Evolutionary conservation across 2,329 filamentous ascomycete species (phyloP).

Genomic region (Fusarium duplospermum): DNA sequence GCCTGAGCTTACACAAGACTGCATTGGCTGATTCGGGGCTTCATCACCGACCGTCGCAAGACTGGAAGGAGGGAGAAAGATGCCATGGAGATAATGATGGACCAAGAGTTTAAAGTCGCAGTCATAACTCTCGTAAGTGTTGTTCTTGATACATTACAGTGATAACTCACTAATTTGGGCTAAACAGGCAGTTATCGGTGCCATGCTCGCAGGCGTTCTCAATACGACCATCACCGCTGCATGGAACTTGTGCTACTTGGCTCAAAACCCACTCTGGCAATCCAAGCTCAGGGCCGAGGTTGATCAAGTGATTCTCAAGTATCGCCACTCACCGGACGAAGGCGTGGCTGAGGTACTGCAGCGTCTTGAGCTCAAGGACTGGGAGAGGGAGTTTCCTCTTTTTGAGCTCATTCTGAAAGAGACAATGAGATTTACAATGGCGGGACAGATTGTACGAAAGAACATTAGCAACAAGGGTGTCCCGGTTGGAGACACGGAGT

Average conservation of each 20-base stretch:
- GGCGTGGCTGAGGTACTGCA: background rate
- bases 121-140: background rate
- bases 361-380: background rate
- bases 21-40: background rate
- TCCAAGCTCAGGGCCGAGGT: background rate
- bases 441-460: slow-evolving; percentile 9
- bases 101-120: background rate
- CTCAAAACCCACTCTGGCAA: background rate
- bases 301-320: background rate
- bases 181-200: slow-evolving; percentile 1
- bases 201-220: slow-evolving; percentile 7
- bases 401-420: background rate
- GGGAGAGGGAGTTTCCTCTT: slow-evolving; percentile 9
- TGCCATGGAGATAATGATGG: slow-evolving; percentile 13
- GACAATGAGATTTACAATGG: slow-evolving; percentile 8
- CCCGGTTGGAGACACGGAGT: background rate
- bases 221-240: background rate
- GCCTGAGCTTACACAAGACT: slow-evolving; percentile 5
- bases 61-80: background rate
- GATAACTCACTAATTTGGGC: background rate
- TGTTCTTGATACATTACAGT: background rate
- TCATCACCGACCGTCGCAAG: background rate
- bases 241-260: slow-evolving; percentile 1
- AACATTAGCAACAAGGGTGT: slow-evolving; percentile 1
- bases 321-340: background rate